Percentiles rank a stretch among this genome's conserved stretches.
Evolutionary conservation across 345 rosid genomes (phyloP).

Genomic region (Sonneratia caseolaris): DNA sequence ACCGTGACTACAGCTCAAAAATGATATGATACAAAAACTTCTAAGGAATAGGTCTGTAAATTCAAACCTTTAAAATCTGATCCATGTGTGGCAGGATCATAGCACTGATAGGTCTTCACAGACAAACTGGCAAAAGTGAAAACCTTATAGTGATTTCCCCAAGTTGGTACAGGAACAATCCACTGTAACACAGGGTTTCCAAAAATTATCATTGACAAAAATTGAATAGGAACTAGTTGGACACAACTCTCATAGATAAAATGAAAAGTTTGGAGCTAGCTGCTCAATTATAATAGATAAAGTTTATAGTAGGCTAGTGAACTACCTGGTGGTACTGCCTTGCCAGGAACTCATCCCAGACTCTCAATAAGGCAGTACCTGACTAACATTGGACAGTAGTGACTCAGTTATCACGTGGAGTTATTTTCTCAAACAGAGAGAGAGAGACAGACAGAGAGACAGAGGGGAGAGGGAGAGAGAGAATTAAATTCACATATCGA

Average conservation of each 20-base stretch:
- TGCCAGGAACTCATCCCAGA: constrained; percentile 86
- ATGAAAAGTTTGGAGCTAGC: background rate
- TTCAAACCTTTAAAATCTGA: constrained; percentile 56
- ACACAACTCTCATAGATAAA: background rate
- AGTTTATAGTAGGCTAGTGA: too few relatives aligned
- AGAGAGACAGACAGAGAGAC: too few relatives aligned
- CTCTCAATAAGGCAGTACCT: constrained; percentile 93
- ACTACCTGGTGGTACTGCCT: constrained; percentile 62
- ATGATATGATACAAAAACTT: background rate
- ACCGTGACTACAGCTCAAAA: too few relatives aligned
- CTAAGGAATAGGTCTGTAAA: background rate
- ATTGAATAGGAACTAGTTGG: background rate
- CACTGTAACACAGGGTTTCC: constrained; percentile 24
- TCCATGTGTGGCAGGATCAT: constrained; percentile 71
- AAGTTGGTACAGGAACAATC: constrained; percentile 66
- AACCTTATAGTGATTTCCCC: constrained; percentile 80
- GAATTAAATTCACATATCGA: too few relatives aligned
- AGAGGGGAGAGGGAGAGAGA: background rate
- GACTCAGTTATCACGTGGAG: constrained; percentile 63
- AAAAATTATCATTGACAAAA: background rate
- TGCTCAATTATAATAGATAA: background rate
- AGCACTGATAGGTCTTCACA: constrained; percentile 67
- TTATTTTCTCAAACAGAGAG: constrained; percentile 17
- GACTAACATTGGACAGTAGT: constrained; percentile 87
- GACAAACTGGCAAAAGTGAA: constrained; percentile 61